Conservation (phyloP, 1,284 basidiomycete genomes). For the Earliella scabrosa region DNA sequence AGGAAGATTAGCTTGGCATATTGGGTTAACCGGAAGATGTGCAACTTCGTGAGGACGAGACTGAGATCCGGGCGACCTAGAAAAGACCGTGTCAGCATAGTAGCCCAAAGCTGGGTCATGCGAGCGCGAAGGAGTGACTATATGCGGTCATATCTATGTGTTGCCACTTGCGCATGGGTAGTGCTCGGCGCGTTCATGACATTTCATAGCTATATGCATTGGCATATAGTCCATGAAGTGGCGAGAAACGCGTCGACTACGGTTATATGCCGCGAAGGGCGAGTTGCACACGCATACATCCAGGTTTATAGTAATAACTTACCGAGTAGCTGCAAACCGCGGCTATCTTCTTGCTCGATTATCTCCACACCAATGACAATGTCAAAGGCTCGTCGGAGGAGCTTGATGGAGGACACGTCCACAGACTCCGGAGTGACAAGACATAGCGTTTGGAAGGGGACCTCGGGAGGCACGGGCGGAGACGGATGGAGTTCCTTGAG, state of each 20-base stretch:
- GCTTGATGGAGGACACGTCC: slow-evolving; percentile 83
- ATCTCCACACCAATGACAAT: slow-evolving; percentile 91
- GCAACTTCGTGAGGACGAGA: slow-evolving; percentile 93
- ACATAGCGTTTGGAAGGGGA: slow-evolving; percentile 86
- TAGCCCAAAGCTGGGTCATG: neutral
- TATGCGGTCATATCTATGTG: slow-evolving; percentile 6
- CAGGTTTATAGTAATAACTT: slow-evolving; percentile 37
- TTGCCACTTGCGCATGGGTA: neutral
- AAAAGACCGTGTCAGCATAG: slow-evolving; percentile 1
- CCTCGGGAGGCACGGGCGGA: slow-evolving; percentile 56
- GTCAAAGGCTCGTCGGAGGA: slow-evolving; percentile 82
- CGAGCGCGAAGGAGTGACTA: slow-evolving; percentile 3
- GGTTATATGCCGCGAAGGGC: neutral
- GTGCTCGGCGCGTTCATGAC: neutral
- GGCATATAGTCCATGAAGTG: neutral
- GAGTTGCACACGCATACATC: neutral
- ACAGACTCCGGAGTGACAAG: slow-evolving; percentile 94
- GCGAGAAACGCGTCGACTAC: neutral
- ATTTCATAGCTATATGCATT: neutral
- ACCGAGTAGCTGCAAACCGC: slow-evolving; percentile 84
- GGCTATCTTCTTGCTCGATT: slow-evolving; percentile 66
- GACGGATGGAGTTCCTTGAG: slow-evolving; percentile 77
- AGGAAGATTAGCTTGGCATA: slow-evolving; percentile 93
- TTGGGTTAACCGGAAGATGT: slow-evolving; percentile 89
- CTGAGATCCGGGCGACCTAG: slow-evolving; percentile 91